Conservation (phyloP, 2,329 filamentous ascomycete genomes). For the Diaporthe sp. region DNA sequence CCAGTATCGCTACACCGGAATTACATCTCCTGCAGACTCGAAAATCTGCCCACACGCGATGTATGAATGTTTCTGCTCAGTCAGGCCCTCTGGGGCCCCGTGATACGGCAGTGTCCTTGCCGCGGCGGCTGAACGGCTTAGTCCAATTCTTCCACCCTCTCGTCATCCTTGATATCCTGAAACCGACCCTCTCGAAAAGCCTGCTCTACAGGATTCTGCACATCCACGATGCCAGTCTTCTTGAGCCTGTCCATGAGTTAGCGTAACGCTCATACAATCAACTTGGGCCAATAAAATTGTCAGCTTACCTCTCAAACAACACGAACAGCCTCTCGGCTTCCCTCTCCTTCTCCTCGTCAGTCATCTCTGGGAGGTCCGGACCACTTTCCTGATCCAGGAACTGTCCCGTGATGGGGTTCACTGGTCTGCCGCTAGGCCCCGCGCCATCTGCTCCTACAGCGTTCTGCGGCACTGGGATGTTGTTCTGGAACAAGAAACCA, state of each 20-base stretch:
- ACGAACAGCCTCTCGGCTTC: conserved; percentile 93
- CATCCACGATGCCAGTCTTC: conserved; percentile 80
- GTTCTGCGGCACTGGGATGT: conserved; percentile 80
- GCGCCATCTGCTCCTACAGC: conserved; percentile 65
- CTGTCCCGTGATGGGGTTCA: conserved; percentile 93
- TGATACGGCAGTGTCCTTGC: conserved; percentile 12
- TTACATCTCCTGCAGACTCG: background rate
- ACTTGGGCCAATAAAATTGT: background rate
- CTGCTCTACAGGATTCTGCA: conserved; percentile 82
- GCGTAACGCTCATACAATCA: background rate
- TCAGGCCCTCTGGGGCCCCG: conserved; percentile 37
- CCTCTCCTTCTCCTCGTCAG: conserved; percentile 88
- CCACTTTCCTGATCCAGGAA: conserved; percentile 76
- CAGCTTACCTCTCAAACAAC: conserved; percentile 81
- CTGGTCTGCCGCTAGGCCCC: conserved; percentile 50
- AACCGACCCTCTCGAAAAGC: conserved; percentile 78
- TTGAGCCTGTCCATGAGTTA: conserved; percentile 64
- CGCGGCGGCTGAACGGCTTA: conserved; percentile 36
- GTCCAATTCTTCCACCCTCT: conserved; percentile 59
- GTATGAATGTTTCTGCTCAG: background rate
- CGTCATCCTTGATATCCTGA: conserved; percentile 74
- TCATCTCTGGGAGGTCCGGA: conserved; percentile 79
- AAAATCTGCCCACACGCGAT: background rate
- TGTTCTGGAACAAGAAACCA: conserved; percentile 88
- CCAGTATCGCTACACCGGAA: background rate